Evolutionary conservation across 306 rosid genomes (phyloP).

Genomic region (Corylus americana): DNA sequence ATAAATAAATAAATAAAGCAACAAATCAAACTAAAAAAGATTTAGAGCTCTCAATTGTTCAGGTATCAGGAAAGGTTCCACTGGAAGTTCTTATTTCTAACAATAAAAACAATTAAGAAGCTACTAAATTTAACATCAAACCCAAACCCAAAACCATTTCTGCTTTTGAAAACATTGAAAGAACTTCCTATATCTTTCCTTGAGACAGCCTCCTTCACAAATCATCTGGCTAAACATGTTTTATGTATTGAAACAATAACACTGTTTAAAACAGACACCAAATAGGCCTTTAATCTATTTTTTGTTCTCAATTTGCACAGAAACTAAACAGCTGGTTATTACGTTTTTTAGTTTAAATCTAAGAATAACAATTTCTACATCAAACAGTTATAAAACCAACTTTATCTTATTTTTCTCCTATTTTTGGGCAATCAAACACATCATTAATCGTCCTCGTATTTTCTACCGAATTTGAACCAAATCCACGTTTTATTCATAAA

Average conservation of each 20-base stretch:
- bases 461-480: constrained; percentile 10
- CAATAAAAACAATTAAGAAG: not conserved
- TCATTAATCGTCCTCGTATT: not conserved
- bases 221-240: not conserved
- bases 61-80: not conserved
- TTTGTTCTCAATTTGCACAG: constrained; percentile 21
- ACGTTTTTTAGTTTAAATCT: not conserved
- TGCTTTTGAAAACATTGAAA: not conserved
- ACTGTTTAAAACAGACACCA: not conserved
- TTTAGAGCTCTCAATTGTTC: not conserved
- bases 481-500: constrained; percentile 10
- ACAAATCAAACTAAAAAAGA: not conserved
- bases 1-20: not conserved
- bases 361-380: not conserved
- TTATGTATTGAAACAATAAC: not conserved
- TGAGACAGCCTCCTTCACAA: not conserved
- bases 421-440: constrained; percentile 21
- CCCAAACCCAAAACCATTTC: not conserved
- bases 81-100: not conserved
- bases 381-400: not conserved
- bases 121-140: not conserved
- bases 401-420: not conserved
- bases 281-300: not conserved
- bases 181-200: not conserved
- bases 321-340: constrained; percentile 3